Evolutionary conservation across 371 early-diverging fungal genomes (phyloP).

Genomic region (Funneliformis caledonium): DNA sequence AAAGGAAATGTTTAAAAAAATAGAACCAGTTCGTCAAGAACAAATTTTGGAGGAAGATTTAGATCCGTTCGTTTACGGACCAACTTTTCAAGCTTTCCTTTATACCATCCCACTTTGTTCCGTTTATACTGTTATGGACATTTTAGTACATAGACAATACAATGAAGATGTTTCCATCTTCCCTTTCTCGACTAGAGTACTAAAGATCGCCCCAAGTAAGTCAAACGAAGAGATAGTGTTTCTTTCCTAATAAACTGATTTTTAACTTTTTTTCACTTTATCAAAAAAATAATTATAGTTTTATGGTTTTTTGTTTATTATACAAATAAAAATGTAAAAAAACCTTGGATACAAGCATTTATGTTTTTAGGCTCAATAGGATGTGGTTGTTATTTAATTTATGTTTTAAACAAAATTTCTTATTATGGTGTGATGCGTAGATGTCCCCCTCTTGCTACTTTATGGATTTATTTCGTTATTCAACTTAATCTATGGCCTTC

Average conservation of each 20-base stretch:
- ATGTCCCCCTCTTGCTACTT: constrained; percentile 34
- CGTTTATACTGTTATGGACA: constrained; percentile 35
- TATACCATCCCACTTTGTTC: constrained; percentile 40
- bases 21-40: not conserved
- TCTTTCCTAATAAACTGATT: not conserved
- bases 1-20: not conserved
- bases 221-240: not conserved
- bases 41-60: not conserved
- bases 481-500: constrained; percentile 30
- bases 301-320: constrained; percentile 33
- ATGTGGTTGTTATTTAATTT: constrained; percentile 33
- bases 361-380: constrained; percentile 38
- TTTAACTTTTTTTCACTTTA: not conserved
- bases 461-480: constrained; percentile 38
- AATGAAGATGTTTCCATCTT: constrained; percentile 21
- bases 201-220: constrained; percentile 33
- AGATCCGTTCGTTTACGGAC: constrained; percentile 2
- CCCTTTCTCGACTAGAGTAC: constrained; percentile 15
- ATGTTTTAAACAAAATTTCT: constrained; percentile 19
- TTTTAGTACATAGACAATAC: constrained; percentile 37
- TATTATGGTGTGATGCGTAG: constrained; percentile 32
- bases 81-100: constrained; percentile 25
- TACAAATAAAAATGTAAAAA: constrained; percentile 24
- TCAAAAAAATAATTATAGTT: not conserved
- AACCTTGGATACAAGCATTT: constrained; percentile 10